Percentiles rank a stretch among this genome's conserved stretches.
Evolutionary conservation across 2,329 filamentous ascomycete genomes (phyloP).

Genomic region (Cladosporium halotolerans): DNA sequence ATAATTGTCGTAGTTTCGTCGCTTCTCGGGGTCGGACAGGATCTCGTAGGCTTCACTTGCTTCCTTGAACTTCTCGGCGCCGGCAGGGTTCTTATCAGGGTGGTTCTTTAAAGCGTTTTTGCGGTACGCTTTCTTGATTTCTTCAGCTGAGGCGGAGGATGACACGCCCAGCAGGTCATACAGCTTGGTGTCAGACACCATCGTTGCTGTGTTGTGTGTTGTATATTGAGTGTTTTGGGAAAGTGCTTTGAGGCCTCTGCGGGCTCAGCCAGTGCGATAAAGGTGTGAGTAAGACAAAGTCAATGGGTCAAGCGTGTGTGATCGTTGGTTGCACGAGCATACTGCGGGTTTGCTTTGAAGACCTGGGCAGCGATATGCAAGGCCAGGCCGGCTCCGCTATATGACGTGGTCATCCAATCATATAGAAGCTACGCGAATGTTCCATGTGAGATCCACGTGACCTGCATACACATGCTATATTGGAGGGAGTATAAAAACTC

Average conservation of each 20-base stretch:
- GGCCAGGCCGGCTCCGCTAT: slow-evolving; percentile 1
- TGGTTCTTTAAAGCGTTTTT: slow-evolving; percentile 80
- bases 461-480: too few species aligned
- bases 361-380: slow-evolving; percentile 5
- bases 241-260: too few species aligned
- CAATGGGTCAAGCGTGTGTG: slow-evolving; percentile 1
- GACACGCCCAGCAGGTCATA: slow-evolving; percentile 81
- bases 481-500: too few species aligned
- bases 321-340: slow-evolving; percentile 7
- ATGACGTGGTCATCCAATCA: neutral
- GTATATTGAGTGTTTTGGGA: neutral
- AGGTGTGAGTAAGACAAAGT: neutral
- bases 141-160: slow-evolving; percentile 76
- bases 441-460: neutral
- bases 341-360: neutral
- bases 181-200: slow-evolving; percentile 93
- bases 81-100: slow-evolving; percentile 90
- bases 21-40: slow-evolving; percentile 92
- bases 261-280: neutral
- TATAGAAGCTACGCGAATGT: slow-evolving; percentile 6
- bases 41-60: slow-evolving; percentile 97
- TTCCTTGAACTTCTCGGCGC: slow-evolving; percentile 95
- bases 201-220: slow-evolving; percentile 33
- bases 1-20: slow-evolving; percentile 89
- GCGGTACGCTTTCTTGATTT: slow-evolving; percentile 94